Base-by-base conservation (phyloP, 345 rosid species). In the Salix brachista region DNA sequence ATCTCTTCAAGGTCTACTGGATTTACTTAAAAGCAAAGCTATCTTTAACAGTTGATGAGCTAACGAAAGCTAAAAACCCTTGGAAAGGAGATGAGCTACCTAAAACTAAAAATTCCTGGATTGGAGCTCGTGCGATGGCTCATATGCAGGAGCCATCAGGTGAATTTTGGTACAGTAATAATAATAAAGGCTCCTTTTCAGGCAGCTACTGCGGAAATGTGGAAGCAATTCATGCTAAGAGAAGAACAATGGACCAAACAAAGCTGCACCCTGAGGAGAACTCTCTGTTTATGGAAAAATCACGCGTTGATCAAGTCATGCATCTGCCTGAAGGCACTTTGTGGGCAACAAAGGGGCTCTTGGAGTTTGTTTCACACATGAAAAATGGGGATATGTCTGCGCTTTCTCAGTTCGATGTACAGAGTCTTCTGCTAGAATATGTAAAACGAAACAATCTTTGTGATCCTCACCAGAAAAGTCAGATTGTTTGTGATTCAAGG, bases 1-100 rank as follows among this genome's bases (percentile, higher is more conserved):
- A 92, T 91, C 93, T 96, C 69, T 96, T 96, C 83, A 96, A 93
- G 85, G 88, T 90, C 25, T 96, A 96, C 79, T 96, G 99, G 99
- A 77, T 85, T 74, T 84, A 72, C 75, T 81, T 92, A 79, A 96
- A 93, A 89, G 92, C 84, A 76, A 88, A 90, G 72, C 86, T 90
- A 67, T 87, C 88, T 67, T 85, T 96, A 81, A 91, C 93, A 72
- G 50, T 87, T 65, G 89, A 83, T 64, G 97, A 93, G 81, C 88
- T 96, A 78, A 85, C 84, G 19, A 85, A 80, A 76, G 97, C 95
- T 71, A 91, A 87, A 88, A 90, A 86, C 80, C 98, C 95, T 23
- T 89, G 95, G 97, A 88, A 87, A 77, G 90, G 79, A 61, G 79
- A 82, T 67, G 79, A 78, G 65, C 32, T 82, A 61, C 74, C 82